Conservation (phyloP, 2,329 filamentous ascomycete genomes). For the Colletotrichum godetiae region DNA sequence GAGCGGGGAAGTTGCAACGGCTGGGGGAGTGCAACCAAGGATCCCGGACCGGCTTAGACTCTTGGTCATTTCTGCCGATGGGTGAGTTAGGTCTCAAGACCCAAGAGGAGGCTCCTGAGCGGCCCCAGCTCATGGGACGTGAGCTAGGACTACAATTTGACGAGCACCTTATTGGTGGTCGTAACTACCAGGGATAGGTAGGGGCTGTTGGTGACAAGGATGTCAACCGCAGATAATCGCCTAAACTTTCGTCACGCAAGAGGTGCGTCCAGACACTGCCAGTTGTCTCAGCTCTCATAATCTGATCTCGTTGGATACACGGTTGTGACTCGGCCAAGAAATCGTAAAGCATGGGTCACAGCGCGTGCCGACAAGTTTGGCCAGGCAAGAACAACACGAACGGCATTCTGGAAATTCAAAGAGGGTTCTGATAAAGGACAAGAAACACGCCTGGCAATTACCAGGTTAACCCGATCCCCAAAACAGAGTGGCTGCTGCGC, state of each 20-base stretch:
- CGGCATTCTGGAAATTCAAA: too few relatives aligned
- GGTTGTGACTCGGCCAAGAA: too few relatives aligned
- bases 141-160: not conserved
- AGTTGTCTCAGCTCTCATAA: not conserved
- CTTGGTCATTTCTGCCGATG: not conserved
- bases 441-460: too few relatives aligned
- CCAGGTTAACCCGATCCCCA: too few relatives aligned
- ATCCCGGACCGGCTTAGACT: not conserved
- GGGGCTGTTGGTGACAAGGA: not conserved
- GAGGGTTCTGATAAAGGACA: too few relatives aligned
- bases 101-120: conserved; percentile 1
- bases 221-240: not conserved
- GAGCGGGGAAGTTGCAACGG: not conserved
- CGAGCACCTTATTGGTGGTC: not conserved
- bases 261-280: not conserved
- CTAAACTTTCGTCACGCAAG: conserved; percentile 13
- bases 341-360: too few relatives aligned
- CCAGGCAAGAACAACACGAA: too few relatives aligned
- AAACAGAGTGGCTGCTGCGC: too few relatives aligned
- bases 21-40: not conserved
- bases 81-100: not conserved
- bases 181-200: too few relatives aligned
- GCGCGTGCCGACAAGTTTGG: too few relatives aligned
- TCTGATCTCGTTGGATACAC: too few relatives aligned
- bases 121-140: not conserved